Percentiles rank a stretch among this genome's conserved stretches.
These are phyloP conservation scores for Phytopythium ostracodes DNA, from an alignment of 352 stramenopile genomes.

Conservation along the genomic window DNA sequence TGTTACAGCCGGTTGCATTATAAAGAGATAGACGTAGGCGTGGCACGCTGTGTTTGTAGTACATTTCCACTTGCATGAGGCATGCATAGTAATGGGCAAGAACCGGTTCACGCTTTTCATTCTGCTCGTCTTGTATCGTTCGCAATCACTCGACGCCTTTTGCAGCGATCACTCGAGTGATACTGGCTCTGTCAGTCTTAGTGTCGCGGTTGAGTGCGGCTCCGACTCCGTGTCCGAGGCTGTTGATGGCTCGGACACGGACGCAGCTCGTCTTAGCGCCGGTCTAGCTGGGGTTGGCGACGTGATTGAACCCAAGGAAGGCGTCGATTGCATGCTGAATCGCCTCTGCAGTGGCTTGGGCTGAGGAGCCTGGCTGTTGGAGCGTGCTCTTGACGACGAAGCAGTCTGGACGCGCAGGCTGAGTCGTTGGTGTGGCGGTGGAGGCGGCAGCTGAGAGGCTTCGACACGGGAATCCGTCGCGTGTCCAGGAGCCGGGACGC, in stretches of 20 bases:
- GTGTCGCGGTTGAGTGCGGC: not conserved
- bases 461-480: not conserved
- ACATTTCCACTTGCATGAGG: not conserved
- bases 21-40: constrained; percentile 23
- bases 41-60: not conserved
- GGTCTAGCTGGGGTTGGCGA: not conserved
- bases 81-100: constrained; percentile 4
- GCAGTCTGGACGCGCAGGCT: not conserved
- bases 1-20: constrained; percentile 85
- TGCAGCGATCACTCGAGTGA: not conserved
- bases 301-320: not conserved
- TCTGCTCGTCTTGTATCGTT: not conserved
- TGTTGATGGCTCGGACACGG: not conserved
- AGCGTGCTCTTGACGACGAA: not conserved
- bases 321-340: not conserved
- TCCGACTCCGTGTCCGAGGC: not conserved
- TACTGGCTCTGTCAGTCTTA: not conserved
- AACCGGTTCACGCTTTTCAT: not conserved
- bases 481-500: not conserved
- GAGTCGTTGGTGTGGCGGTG: not conserved
- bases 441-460: not conserved
- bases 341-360: constrained; percentile 1
- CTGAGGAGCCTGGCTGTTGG: not conserved
- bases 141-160: not conserved
- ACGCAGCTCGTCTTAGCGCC: not conserved